Base-by-base conservation (phyloP, 1,284 basidiomycete species). In the Ustilago cynodontis region DNA sequence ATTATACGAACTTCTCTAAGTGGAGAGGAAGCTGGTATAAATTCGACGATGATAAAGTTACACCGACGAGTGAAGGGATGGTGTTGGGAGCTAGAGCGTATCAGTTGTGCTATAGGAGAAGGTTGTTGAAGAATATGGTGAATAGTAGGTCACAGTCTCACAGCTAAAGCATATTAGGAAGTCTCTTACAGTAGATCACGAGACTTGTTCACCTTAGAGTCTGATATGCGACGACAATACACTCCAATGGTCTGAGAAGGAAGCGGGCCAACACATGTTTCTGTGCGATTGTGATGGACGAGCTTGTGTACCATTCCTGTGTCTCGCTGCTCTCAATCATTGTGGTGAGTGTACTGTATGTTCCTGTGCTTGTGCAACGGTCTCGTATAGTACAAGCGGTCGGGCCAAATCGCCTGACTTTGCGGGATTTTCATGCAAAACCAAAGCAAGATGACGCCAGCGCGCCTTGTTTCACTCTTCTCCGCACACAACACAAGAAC, bases 11-110 rank as follows among this genome's bases (percentile, higher is more conserved):
- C 85, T 94, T 89, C 83, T 91, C 92, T 26, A 89, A 92, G 31
- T 92, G 90, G 78, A 89, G 91, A 65, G 90, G 93, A 74, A 74
- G 59, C 50, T 98, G 95, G 95, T 96, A 94, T 87, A 91, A 92
- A 29, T 96, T 94, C 86, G 94, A 98, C 85, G 95, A 98, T 81
- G 94, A 96, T 83, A 96, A 94, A 92, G 80, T 85, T 8, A 56
- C 65, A 0, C 71, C 63, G 1, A 82, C 74, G 10, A 68, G 51
- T 24, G 41, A 78, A 10, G 59, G 53, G 22, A 57, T 71, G 10
- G 84, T 84, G 28, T 59, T 85, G 28, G 33, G 31, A 18, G 76
- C 77, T 6, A 54, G 69, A 4, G 84, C 84, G 14, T 85, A 85
- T 53, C 84, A 85, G 66, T 59, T 85, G 39, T 82, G 80, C 49